Base-by-base conservation (phyloP, 768 basidiomycete genomes). In the Hysterangium stoloniferum region DNA sequence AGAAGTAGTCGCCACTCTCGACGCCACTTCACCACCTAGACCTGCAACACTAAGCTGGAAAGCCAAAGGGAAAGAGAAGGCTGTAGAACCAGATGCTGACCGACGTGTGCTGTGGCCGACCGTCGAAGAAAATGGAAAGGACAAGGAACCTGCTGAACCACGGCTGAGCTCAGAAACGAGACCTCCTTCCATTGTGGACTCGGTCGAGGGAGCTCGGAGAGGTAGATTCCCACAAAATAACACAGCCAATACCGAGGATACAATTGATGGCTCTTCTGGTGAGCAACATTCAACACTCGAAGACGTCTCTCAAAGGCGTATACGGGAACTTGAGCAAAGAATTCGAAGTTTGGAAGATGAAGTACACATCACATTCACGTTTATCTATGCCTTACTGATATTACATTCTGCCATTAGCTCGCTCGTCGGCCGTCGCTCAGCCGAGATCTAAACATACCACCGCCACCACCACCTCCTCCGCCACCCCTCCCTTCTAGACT, bases 301-400 rank as follows among this genome's bases (percentile, higher is more conserved):
- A 6, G 47, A 48, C 17, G 47, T 35, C 5, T 6, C 31, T 17
- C 44, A 36, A 45, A 25, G 24, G 12, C 51, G 48, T 34, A 48
- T 54, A n/a, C 47, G 48, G 27, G 27, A 43, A 35, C 48, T 54
- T 12, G 53, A 57, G 59, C 78, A 74, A 49, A 72, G 74, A 45
- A 87, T 89, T 27, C 70, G 65, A 54, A 65, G 68, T 52, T 69
- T 90, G 4, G 84, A 88, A 58, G 75, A 75, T 42, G 87, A 90
- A 59, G 77, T 87, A 33, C 65, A 64, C 36, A 59, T 69, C 36
- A 65, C 86, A n/a, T 24, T 8, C 29, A 25, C 4, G 31, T 24
- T 3, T 27, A 35, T 49, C 34, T 35, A 8, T 17, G 5, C 6
- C 15, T 24, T 37, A 36, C 15, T 37, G n/a, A 36, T 35, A 8